phyloP scores from a whole-genome alignment of 2,329 filamentous ascomycete genomes.

The Paraphoma sp. region DNA sequence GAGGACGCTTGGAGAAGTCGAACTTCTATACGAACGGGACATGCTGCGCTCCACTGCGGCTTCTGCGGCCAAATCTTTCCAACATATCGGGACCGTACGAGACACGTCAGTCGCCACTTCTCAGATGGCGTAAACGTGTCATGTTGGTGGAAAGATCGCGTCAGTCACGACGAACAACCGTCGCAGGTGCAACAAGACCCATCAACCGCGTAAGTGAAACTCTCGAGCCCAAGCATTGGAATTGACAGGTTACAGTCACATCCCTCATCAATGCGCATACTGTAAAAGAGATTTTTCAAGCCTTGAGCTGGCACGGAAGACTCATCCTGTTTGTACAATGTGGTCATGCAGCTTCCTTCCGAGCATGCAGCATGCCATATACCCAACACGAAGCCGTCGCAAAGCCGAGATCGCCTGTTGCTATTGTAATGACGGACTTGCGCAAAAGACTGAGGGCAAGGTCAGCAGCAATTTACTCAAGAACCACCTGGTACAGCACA shows the following conservation, averaged over 20 bases:
- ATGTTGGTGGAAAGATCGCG: conserved; percentile 32
- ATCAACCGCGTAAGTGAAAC: conserved; percentile 19
- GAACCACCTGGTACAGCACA: conserved; percentile 30
- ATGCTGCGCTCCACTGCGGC: conserved; percentile 35
- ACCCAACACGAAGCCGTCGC: conserved; percentile 15
- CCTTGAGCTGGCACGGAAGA: conserved; percentile 19
- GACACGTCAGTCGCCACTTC: conserved; percentile 36
- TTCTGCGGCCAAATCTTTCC: conserved; percentile 30
- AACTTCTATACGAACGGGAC: conserved; percentile 18
- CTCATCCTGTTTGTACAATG: conserved; percentile 31
- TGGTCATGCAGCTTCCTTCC: conserved; percentile 37
- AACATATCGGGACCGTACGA: conserved; percentile 30
- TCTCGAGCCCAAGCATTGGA: background rate
- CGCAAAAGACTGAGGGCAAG: conserved; percentile 20
- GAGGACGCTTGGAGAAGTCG: conserved; percentile 29
- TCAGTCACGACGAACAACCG: conserved; percentile 19
- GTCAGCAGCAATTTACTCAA: conserved; percentile 27
- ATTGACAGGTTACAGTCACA: conserved; percentile 8
- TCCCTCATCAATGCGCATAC: conserved; percentile 28
- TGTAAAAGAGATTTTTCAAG: conserved; percentile 27
- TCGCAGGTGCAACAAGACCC: background rate
- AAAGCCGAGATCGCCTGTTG: conserved; percentile 27
- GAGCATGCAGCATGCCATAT: conserved; percentile 35
- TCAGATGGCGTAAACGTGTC: conserved; percentile 31
- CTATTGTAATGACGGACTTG: conserved; percentile 32